Evolutionary conservation across 2,329 filamentous ascomycete genomes (phyloP).

Genomic region (Coccinonectria pachysandricola): DNA sequence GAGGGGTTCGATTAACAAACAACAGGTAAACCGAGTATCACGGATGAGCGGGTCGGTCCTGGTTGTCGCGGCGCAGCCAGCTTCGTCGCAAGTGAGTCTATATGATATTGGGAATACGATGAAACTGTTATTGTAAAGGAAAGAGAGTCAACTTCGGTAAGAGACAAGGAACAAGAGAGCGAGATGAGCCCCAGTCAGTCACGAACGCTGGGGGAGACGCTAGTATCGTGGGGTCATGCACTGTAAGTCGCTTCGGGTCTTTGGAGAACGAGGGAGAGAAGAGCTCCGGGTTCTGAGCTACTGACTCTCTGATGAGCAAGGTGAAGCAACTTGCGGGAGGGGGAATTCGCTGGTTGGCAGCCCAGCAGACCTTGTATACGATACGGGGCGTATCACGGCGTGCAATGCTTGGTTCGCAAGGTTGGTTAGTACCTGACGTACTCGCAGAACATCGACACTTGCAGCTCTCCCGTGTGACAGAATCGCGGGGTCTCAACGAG

Average conservation of each 20-base stretch:
- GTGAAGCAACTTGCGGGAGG: too few species aligned
- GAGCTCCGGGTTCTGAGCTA: conserved; percentile 3
- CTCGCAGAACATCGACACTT: too few species aligned
- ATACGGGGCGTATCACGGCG: too few species aligned
- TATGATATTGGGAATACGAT: conserved; percentile 6
- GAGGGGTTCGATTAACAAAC: conserved; percentile 7
- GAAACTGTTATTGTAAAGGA: conserved; percentile 1
- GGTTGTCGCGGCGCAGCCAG: conserved; percentile 20
- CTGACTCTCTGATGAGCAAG: too few species aligned
- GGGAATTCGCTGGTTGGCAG: too few species aligned
- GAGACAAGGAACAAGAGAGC: conserved; percentile 3
- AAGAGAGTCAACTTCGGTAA: conserved; percentile 3
- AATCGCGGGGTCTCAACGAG: conserved; percentile 5
- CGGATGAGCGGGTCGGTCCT: conserved; percentile 5
- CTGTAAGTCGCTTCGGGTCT: too few species aligned
- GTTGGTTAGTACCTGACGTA: too few species aligned
- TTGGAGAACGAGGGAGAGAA: conserved; percentile 13
- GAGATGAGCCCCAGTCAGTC: conserved; percentile 11
- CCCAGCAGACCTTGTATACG: too few species aligned
- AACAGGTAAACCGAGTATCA: too few species aligned
- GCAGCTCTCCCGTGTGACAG: too few species aligned
- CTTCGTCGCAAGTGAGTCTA: conserved; percentile 15
- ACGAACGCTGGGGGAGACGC: conserved; percentile 4
- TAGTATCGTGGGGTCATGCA: conserved; percentile 19
- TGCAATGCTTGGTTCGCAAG: too few species aligned